Base-by-base conservation (phyloP, 805 yeast species). In the Candida pini region DNA sequence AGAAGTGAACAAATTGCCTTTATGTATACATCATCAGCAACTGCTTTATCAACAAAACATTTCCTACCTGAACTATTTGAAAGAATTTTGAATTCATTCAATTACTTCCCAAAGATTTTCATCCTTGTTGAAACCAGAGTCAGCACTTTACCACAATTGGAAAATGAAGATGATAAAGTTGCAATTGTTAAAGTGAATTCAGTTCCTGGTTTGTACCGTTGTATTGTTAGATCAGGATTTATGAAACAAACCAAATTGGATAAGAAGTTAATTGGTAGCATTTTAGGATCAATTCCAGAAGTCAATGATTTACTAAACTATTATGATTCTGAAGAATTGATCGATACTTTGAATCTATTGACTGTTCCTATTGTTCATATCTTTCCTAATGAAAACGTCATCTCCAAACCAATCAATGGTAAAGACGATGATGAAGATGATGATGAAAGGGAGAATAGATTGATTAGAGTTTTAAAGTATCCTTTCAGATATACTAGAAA, bases 191-290 rank as follows among this genome's bases (percentile, higher is more conserved):
- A 65, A 18, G 63, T 68, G 38, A 61, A 59, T 25, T 39, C 49
- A 7, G 45, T 67, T 18, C 60, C 65, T 2, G 74, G 76, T 1
- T 69, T 71, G 44, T 69, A 67, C 54, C 55, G 71, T 38, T 71
- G 76, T 39, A 56, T 71, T 12, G 43, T 72, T 6, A 56, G 73
- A 18, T 71, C 63, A 38, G 79, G 79, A 3, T 73, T 71, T 49
- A 68, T 67, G 71, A 72, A 68, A 28, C 46, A 45, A 14, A 45
- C 55, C 4, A 34, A 29, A 15, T 34, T 62, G 15, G 42, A 43
- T 33, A 51, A 38, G 18, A 16, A 18, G 9, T 30, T 57, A 10
- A 20, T 58, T 12, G 43, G 41, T 15, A 41, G 37, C 4, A 44
- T 58, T 22, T 24, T 54, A 20, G 16, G 35, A 7, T 45, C 45